Evolutionary conservation across 495 filamentous ascomycete genomes (phyloP).

Genomic region (Aspergillus ostianus): DNA sequence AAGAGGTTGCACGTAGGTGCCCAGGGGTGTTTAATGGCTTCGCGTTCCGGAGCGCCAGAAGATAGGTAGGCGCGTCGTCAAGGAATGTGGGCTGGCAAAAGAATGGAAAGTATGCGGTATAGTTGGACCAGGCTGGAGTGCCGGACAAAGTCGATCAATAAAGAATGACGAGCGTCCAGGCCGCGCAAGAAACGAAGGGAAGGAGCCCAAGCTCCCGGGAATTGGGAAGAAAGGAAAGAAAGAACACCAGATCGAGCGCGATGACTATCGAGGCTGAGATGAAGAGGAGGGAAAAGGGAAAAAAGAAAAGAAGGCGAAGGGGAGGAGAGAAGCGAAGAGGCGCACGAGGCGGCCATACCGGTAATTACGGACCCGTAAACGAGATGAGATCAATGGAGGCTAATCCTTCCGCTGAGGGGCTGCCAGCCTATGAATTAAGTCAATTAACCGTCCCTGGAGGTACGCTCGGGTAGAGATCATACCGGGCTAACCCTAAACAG

Average conservation of each 20-base stretch:
- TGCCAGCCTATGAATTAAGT: constrained; percentile 21
- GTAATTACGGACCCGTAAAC: constrained; percentile 8
- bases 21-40: neutral
- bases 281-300: neutral
- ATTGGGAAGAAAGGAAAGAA: constrained; percentile 1
- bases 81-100: constrained; percentile 20
- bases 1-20: constrained; percentile 2
- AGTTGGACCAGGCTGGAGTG: constrained; percentile 14
- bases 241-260: neutral
- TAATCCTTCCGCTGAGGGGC: constrained; percentile 3
- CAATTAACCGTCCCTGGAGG: too few relatives aligned
- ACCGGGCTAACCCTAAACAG: constrained; percentile 8
- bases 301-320: constrained; percentile 8
- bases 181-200: constrained; percentile 13
- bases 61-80: constrained; percentile 16
- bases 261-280: constrained; percentile 1
- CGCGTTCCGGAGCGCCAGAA: neutral
- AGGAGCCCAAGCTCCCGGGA: constrained; percentile 3
- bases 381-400: constrained; percentile 22
- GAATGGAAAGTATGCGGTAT: constrained; percentile 18
- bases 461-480: constrained; percentile 8
- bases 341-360: neutral
- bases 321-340: constrained; percentile 8
- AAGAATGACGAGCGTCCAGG: constrained; percentile 41
- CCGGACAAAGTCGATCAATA: constrained; percentile 19